Evolutionary conservation across 495 filamentous ascomycete genomes (phyloP), one percentile per base, ranked within the genome.

Genomic region (Aspergillus taichungensis): DNA sequence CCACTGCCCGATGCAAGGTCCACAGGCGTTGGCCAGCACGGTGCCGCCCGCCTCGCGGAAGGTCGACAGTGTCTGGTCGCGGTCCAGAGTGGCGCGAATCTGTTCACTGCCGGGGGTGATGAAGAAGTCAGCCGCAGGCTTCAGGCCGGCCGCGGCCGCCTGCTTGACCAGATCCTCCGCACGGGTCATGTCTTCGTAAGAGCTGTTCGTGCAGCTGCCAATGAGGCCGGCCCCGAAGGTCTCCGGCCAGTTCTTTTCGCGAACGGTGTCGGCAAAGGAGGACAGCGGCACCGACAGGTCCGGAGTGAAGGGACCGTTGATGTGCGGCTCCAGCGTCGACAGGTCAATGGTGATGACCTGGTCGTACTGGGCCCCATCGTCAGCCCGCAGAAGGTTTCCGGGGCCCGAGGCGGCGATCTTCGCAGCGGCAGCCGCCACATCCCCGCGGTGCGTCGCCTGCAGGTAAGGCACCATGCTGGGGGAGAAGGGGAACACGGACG

Each of bases 181-280:
- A 40, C 92, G 82, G 8, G 88, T 89, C 92, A 98, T 98, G 59
- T 98, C 92, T 67, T 95, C 80, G 63, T 95, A 98, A 3, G 92
- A 97, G 64, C 87, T 94, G 74, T 98, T 98, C 10, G 92, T 98
- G 71, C 92, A 98, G 70, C 88, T 94, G 36, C 92, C 92, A 56
- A 98, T 98, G 27, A 98, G 76, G 45, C 90, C 88, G 6, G 92
- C 90, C 6, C 86, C 88, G 48, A 98, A 84, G 36, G 82, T 85
- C 60, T 84, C 78, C 6, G 92, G 92, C 92, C 92, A 98, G 30
- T 85, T 67, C 62, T 96, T 84, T 57, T 83, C 73, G 58, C 83
- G 74, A 6, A 94, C 88, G 1, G 83, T 82, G 37, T 88, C 75
- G 53, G 85, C 83, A 61, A 98, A 98, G 53, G 80, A 69, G 28